Evolutionary conservation across 2,329 filamentous ascomycete species (phyloP), one percentile per base, ranked within the genome.

Genomic region (Ceratocystis eucalypticola): DNA sequence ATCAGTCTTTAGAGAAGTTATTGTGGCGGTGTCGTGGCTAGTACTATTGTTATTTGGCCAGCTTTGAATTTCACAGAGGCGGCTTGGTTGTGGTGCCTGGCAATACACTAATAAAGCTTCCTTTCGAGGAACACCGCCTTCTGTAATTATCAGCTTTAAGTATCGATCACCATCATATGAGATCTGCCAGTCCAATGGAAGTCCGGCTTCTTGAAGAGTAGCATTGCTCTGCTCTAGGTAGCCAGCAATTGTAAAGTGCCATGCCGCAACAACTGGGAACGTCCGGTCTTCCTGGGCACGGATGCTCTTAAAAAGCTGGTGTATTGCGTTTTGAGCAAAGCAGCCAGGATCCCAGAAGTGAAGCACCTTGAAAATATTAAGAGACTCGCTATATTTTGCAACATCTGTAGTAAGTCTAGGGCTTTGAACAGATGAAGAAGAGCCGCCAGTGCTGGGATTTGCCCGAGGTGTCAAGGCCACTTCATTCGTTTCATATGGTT

Each of bases 121-220:
- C n/a, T 59, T 59, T 25, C 55, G 55, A 7, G 55, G 55, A 20
- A 59, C 17, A 10, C 55, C 55, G 22, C 12, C 6, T 30, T 59
- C 55, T n/a, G n/a, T n/a, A 12, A 59, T 59, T n/a, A 59, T 59
- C 28, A 59, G 28, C 6, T n/a, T 15, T 2, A 59, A 30, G 17
- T 59, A 59, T 8, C 22, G 55, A 7, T 59, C 55, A 33, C 44
- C 44, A 15, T 63, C 44, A 22, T 25, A 63, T 17, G 46, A 30
- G 4, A 63, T 48, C 44, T 63, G 61, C 61, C 61, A 63, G 10
- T n/a, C 28, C 61, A 63, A 15, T 7, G 61, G 61, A 30, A 63
- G n/a, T 5, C 17, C 22, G 15, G 25, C 25, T 1, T 15, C 20
- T 33, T 63, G 28, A 20, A 63, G 30, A n/a, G 25, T n/a, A 15